A percentile compares a stretch with the other conserved stretches of the same genome.
phyloP scores from a whole-genome alignment of 2,329 filamentous ascomycete species.

The Trichoderma asperellum region DNA sequence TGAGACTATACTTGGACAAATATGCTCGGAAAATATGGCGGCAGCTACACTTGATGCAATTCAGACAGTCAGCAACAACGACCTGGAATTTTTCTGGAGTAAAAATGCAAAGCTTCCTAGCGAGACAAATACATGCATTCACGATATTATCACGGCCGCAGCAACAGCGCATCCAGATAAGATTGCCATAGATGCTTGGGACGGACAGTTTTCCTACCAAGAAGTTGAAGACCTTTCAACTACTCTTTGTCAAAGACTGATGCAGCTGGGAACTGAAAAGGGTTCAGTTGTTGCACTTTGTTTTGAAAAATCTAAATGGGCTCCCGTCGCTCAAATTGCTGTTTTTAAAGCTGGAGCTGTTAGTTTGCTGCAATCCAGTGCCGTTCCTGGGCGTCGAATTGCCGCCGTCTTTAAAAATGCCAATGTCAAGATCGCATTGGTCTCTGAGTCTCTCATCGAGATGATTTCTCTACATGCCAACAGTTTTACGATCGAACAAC shows the following conservation, averaged over 20 bases:
- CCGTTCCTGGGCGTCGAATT: constrained; percentile 14
- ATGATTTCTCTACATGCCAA: neutral
- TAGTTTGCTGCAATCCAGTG: constrained; percentile 10
- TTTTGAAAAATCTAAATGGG: constrained; percentile 24
- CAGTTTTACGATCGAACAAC: neutral
- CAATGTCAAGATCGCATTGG: constrained; percentile 12
- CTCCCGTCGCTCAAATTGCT: constrained; percentile 4
- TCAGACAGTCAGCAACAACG: constrained; percentile 4
- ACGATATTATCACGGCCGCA: neutral
- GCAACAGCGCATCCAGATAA: neutral
- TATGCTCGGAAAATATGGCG: neutral
- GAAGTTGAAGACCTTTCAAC: constrained; percentile 19
- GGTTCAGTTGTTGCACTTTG: constrained; percentile 21
- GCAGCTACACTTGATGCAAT: neutral
- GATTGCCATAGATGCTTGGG: constrained; percentile 21
- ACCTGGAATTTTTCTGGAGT: constrained; percentile 12
- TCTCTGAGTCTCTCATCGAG: constrained; percentile 5
- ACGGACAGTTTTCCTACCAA: constrained; percentile 16
- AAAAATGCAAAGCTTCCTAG: neutral
- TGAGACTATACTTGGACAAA: constrained; percentile 21
- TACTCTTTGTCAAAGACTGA: neutral
- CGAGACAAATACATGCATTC: neutral
- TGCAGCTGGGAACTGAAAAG: constrained; percentile 1
- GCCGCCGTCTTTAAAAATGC: constrained; percentile 9
- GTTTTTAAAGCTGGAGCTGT: constrained; percentile 21